Base-by-base conservation (phyloP, 345 rosid species). In the Eucalyptus viminalis region DNA sequence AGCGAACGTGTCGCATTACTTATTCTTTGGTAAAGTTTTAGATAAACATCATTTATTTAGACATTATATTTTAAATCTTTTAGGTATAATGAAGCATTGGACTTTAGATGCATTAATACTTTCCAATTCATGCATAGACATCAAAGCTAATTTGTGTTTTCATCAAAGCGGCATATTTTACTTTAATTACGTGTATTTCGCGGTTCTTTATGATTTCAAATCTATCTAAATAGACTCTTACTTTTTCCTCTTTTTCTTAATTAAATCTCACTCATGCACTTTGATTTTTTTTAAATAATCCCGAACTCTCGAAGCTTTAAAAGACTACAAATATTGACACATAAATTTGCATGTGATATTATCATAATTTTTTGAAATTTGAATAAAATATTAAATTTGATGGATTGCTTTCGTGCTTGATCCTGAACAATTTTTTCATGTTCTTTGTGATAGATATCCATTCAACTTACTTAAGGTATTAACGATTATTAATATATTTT, bases 291-390 rank as follows among this genome's bases (percentile, higher is more conserved):
- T 3, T 3, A 37, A 9, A 34, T 31, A 37, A 76, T 76, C 83
- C 15, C 2, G 13, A 76, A 76, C 0, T 1, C 29, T 40, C 3
- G 1, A 76, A 11, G 4, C 15, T 76, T 76, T 12, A 6, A 1
- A 3, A 21, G 8, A 21, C 7, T 76, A 15, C 47, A 76, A 76
- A 76, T 17, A 2, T 40, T 4, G 15, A 76, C 47, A 37, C 15
- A 14, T 37, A 76, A 69, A 21, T 21, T 21, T 5, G 1, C 47
- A 40, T 37, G 1, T 40, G 13, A 11, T 76, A 11, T 40, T 11
- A 9, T 21, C 83, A 22, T 76, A 21, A 21, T 76, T 43, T 6
- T 76, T 76, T 76, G 15, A 76, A 21, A 24, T 24, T 40, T 37
- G 8, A 76, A 76, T 76, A 72, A 37, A 40, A 76, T 40, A 19